Evolutionary conservation across 192 early-diverging fungal species (phyloP).

Genomic region (Pilaira anomala): DNA sequence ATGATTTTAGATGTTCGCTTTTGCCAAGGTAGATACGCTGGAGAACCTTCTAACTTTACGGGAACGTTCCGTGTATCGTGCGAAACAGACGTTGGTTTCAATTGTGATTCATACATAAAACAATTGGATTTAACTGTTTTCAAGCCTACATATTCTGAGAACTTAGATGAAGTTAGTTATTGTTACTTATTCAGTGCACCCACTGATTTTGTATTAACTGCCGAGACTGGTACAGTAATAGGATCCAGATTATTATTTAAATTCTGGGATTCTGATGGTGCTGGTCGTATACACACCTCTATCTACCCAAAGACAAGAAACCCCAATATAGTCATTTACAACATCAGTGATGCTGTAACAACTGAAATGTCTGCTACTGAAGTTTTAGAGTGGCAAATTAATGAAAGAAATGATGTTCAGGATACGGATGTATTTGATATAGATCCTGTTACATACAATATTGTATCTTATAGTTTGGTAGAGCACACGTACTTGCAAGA

Average conservation of each 20-base stretch:
- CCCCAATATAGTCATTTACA: slow-evolving; percentile 27
- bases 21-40: slow-evolving; percentile 32
- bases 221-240: slow-evolving; percentile 29
- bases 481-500: slow-evolving; percentile 31
- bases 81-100: slow-evolving; percentile 23
- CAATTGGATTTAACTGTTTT: slow-evolving; percentile 26
- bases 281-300: slow-evolving; percentile 31
- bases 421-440: slow-evolving; percentile 27
- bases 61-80: slow-evolving; percentile 25
- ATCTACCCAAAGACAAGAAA: slow-evolving; percentile 33
- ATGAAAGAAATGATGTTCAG: slow-evolving; percentile 32
- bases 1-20: slow-evolving; percentile 39
- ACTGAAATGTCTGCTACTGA: slow-evolving; percentile 14
- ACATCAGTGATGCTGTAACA: slow-evolving; percentile 7
- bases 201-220: slow-evolving; percentile 20
- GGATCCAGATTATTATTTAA: slow-evolving; percentile 31
- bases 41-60: neutral
- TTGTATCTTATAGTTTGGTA: slow-evolving; percentile 23
- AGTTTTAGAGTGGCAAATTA: slow-evolving; percentile 28
- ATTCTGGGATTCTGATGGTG: slow-evolving; percentile 25
- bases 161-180: slow-evolving; percentile 26
- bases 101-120: slow-evolving; percentile 22
- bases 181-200: slow-evolving; percentile 32
- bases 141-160: slow-evolving; percentile 23
- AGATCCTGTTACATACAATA: slow-evolving; percentile 27